Evolutionary conservation across 2,329 filamentous ascomycete species (phyloP).

Genomic region (Colletotrichum tabaci): DNA sequence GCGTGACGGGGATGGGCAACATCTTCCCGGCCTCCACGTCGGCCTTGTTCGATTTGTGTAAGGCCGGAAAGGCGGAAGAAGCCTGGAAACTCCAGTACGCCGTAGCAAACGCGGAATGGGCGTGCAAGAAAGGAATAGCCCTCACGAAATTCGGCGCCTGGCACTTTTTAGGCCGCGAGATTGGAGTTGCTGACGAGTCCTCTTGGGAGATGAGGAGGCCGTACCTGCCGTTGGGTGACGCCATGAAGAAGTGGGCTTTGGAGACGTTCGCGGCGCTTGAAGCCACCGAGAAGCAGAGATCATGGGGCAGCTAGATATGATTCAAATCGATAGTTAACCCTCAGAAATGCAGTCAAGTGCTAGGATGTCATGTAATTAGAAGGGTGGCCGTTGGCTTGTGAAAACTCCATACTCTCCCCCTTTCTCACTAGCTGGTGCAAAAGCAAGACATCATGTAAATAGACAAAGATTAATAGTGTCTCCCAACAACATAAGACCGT

Average conservation of each 20-base stretch:
- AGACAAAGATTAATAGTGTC: too few relatives aligned
- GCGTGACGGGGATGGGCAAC: slow-evolving; percentile 62
- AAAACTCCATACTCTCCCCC: too few relatives aligned
- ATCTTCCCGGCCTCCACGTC: slow-evolving; percentile 61
- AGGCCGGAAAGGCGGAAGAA: slow-evolving; percentile 54
- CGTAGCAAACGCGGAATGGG: slow-evolving; percentile 64
- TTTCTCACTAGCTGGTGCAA: too few relatives aligned
- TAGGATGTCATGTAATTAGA: too few relatives aligned
- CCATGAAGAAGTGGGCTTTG: slow-evolving; percentile 59
- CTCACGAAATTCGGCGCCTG: slow-evolving; percentile 63
- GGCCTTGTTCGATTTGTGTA: slow-evolving; percentile 58
- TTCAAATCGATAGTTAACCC: not conserved
- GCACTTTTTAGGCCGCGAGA: slow-evolving; percentile 56
- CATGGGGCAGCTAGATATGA: slow-evolving; percentile 22
- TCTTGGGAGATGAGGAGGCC: slow-evolving; percentile 60
- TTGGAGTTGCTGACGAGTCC: slow-evolving; percentile 54
- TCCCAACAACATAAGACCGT: too few relatives aligned
- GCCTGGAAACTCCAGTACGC: slow-evolving; percentile 57
- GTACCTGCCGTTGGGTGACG: slow-evolving; percentile 56
- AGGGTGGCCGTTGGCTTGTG: too few relatives aligned
- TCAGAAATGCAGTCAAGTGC: too few relatives aligned
- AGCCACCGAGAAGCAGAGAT: slow-evolving; percentile 49
- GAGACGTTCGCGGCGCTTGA: slow-evolving; percentile 57
- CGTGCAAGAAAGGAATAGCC: slow-evolving; percentile 64
- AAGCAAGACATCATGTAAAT: too few relatives aligned